Conservation (phyloP, 768 basidiomycete genomes). For the Suillus discolor region DNA sequence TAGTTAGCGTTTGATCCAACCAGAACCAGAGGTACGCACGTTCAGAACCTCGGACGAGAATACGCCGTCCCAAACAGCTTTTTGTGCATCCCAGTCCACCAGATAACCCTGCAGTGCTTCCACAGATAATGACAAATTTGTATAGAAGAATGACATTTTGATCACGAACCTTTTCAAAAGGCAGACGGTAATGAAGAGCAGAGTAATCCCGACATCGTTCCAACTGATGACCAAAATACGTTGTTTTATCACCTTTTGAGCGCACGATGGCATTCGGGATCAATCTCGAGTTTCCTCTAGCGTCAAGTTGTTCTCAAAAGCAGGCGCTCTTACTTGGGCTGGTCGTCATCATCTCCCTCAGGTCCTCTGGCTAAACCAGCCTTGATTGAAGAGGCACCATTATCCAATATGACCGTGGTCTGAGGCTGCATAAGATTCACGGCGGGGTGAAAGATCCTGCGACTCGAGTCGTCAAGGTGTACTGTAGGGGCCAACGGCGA, state of each 20-base stretch:
- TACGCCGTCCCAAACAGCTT: slow-evolving; percentile 90
- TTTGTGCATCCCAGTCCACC: slow-evolving; percentile 95
- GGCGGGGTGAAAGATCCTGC: background rate
- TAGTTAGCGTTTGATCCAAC: slow-evolving; percentile 13
- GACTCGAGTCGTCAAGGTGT: background rate
- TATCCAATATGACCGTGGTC: slow-evolving; percentile 75
- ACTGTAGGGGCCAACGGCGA: background rate
- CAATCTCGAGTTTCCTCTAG: slow-evolving; percentile 43
- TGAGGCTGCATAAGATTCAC: background rate
- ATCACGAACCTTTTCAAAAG: slow-evolving; percentile 79
- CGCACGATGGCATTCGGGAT: slow-evolving; percentile 83
- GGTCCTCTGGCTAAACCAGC: slow-evolving; percentile 51
- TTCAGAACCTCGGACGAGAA: slow-evolving; percentile 74
- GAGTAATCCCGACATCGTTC: slow-evolving; percentile 77
- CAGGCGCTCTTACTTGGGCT: slow-evolving; percentile 23
- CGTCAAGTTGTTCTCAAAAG: slow-evolving; percentile 9
- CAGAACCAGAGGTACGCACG: slow-evolving; percentile 40
- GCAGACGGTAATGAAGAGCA: slow-evolving; percentile 78
- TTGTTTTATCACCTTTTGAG: slow-evolving; percentile 79
- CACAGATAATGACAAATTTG: slow-evolving; percentile 17
- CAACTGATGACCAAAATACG: slow-evolving; percentile 88
- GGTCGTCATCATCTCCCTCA: slow-evolving; percentile 25
- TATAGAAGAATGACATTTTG: slow-evolving; percentile 1
- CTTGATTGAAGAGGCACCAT: slow-evolving; percentile 85
- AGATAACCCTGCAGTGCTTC: slow-evolving; percentile 72